Evolutionary conservation across 2,329 filamentous ascomycete genomes (phyloP), one percentile per base, ranked within the genome.

Genomic region (Falciphora oryzae): DNA sequence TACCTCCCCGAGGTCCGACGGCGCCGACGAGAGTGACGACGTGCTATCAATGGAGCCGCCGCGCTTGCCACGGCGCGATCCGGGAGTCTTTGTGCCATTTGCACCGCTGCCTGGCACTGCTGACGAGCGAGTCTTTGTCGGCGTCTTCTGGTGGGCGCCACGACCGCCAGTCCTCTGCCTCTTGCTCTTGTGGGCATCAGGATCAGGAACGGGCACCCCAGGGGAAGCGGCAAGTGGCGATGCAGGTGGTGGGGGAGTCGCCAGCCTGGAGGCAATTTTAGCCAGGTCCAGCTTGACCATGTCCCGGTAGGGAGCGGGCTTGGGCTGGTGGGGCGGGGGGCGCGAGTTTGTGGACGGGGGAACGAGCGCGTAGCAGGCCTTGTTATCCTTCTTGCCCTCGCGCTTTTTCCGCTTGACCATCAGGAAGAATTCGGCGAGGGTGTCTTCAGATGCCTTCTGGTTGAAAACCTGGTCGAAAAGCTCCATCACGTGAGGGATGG

Each of bases 401-500:
- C 77, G 80, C 73, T 88, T 88, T 75, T 81, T 84, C 65, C 79
- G 73, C 69, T 78, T 75, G 62, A 89, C 72, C 58, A 84, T 78
- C 56, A 74, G 75, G 61, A 75, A 75, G 71, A 88, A 88, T 67
- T 83, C 78, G 56, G 78, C 74, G 63, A 83, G 71, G 1, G 84
- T 83, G 53, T 81, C 79, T 53, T 75, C 70, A 67, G 83, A 81
- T n/a, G 85, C 85, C 25, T 80, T 83, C 70, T 86, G 83, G 68
- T 79, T 77, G 72, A 82, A 87, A 31, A 88, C 78, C 66, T 83
- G 80, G 73, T 85, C 82, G 59, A 88, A 75, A 78, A 88, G 81
- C 67, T 78, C 75, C 65, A 88, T 76, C 69, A 87, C 85, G 50
- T 76, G 75, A 22, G 78, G 74, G 68, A 87, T 79, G 56, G 75